Evolutionary conservation across 2,329 filamentous ascomycete species (phyloP), one percentile per base, ranked within the genome.

Genomic region (Aspergillus novoparasiticus): DNA sequence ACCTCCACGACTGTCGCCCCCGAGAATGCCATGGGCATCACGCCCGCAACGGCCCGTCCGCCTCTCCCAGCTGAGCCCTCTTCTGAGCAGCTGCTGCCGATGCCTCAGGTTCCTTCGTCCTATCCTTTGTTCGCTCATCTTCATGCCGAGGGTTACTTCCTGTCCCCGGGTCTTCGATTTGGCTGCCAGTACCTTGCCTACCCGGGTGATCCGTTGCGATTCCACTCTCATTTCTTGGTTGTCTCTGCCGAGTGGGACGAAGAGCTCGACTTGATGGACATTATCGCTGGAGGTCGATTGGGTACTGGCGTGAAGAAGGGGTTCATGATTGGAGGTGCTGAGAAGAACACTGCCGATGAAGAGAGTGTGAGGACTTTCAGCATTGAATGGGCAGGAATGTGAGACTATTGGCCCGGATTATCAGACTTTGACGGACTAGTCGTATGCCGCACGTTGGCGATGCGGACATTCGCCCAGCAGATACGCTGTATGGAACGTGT

Each of bases 261-360:
- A 71, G 88, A 93, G 69, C 90, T 99, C 61, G 86, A 91, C 43
- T 82, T 98, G 72, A 85, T 97, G 69, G 91, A 97, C 68, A 82
- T 99, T 16, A 90, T 98, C 19, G 90, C 89, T 23, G 93, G 93
- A 9, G 95, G 95, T 6, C 85, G 95, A 69, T 78, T 99, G 66
- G 95, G 94, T 0, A 98, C 95, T 2, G 92, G 92, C 57, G 95
- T 98, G 23, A 99, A 99, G 84, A 99, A 99, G 79, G 92, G 92
- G 0, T 97, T 93, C 72, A 81, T 99, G 59, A 85, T 99, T 62
- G 94, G 94, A 8, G 93, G 92, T 0, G 83, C 86, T 70, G 80
- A 85, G 59, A 54, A 75, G 1, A 76, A 74, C 12, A 69, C 75
- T 19, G 83, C 73, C 66, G 73, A 28, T 66, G 76, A 58, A 60